Conservation (phyloP, 1,284 basidiomycete genomes). For the Ganoderma leucocontextum region DNA sequence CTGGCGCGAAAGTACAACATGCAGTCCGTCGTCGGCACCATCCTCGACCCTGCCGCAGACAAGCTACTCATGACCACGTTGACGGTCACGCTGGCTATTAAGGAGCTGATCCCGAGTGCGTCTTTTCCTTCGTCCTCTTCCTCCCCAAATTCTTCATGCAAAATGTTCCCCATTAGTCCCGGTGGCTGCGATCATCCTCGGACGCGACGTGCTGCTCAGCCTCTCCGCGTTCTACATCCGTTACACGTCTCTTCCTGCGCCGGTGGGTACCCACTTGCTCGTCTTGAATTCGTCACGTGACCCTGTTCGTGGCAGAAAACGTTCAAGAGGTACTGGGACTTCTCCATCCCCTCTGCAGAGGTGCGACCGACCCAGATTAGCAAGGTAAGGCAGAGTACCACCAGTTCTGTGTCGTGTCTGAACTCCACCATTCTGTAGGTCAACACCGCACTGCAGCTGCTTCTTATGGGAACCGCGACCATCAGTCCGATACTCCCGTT, state of each 20-base stretch:
- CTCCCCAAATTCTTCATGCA: neutral
- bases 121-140: conserved; percentile 22
- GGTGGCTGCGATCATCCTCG: conserved; percentile 87
- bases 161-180: conserved; percentile 63
- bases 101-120: conserved; percentile 86
- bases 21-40: conserved; percentile 90
- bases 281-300: conserved; percentile 14
- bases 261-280: conserved; percentile 60
- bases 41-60: conserved; percentile 97
- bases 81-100: conserved; percentile 86
- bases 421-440: conserved; percentile 55
- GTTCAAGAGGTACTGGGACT: conserved; percentile 92
- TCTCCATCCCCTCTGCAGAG: conserved; percentile 93
- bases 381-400: conserved; percentile 63
- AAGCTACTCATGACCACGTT: conserved; percentile 96
- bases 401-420: neutral
- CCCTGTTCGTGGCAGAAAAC: conserved; percentile 74
- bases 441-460: conserved; percentile 93
- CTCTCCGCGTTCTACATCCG: conserved; percentile 95
- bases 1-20: conserved; percentile 88
- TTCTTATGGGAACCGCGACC: conserved; percentile 90
- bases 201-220: conserved; percentile 88
- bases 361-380: conserved; percentile 91
- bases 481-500: conserved; percentile 82
- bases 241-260: conserved; percentile 87